Conservation (phyloP, 2,329 filamentous ascomycete species). For the Penicillium brasilianum region DNA sequence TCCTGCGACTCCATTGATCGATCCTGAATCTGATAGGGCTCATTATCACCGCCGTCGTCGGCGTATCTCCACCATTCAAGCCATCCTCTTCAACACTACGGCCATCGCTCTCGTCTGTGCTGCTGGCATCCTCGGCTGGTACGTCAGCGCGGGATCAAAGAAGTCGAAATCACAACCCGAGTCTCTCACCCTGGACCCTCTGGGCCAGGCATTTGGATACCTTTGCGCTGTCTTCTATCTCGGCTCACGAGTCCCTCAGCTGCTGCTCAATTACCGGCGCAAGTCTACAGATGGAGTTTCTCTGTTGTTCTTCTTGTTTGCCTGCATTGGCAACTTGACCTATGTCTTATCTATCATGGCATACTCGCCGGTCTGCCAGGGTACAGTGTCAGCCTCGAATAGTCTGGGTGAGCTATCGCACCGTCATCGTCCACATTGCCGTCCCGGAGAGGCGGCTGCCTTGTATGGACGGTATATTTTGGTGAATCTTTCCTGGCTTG, state of each 20-base stretch:
- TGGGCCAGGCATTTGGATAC: constrained; percentile 92
- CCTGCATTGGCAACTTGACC: constrained; percentile 91
- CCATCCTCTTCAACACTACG: constrained; percentile 72
- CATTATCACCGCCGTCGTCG: constrained; percentile 25
- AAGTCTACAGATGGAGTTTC: constrained; percentile 93
- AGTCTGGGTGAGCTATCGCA: constrained; percentile 2
- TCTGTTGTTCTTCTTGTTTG: constrained; percentile 94
- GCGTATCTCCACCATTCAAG: constrained; percentile 49
- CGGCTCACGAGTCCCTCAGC: constrained; percentile 84
- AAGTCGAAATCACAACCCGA: constrained; percentile 28
- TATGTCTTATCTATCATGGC: constrained; percentile 92
- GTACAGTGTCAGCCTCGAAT: constrained; percentile 30
- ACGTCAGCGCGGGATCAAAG: constrained; percentile 61
- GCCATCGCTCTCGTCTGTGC: constrained; percentile 81
- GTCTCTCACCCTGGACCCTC: constrained; percentile 69
- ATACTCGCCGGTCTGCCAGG: constrained; percentile 74
- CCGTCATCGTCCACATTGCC: constrained; percentile 55
- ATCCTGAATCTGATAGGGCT: constrained; percentile 46
- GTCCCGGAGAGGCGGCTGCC: constrained; percentile 64
- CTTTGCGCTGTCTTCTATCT: constrained; percentile 89
- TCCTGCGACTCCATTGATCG: constrained; percentile 78
- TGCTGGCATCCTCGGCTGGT: constrained; percentile 87
- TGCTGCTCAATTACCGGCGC: constrained; percentile 88
- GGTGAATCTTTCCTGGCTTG: constrained; percentile 88
- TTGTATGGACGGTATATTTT: constrained; percentile 83